Base-by-base conservation (phyloP, 345 rosid genomes). In the Gossypium raimondii region DNA sequence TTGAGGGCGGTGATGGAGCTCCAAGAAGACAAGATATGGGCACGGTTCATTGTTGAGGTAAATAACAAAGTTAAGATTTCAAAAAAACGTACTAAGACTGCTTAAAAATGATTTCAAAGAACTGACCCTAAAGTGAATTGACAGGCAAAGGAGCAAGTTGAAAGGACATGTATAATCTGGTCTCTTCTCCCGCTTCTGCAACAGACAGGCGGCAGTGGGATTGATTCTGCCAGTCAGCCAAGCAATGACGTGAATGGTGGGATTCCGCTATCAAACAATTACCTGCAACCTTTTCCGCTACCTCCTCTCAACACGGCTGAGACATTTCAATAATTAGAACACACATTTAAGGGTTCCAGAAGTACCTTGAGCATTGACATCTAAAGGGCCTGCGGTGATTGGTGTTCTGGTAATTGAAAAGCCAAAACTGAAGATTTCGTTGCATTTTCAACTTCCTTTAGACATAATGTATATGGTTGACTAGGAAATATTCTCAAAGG, bases 1-100 rank as follows among this genome's bases (percentile, higher is more conserved):
- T 57, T 90, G 82, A 90, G 90, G 80, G 99, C 98, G 77, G 86
- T 83, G 47, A 89, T 90, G 93, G 97, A 92, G 78, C 78, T 76
- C 65, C 82, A 85, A 74, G 80, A 85, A 12, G 82, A 83, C 59
- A 87, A 84, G 74, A 85, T 92, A 55, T 93, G 97, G 99, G 86
- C 97, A 11, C 93, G 81, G 63, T 91, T 95, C 82, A 84, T 91
- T 11, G 94, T 93, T 3, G 97, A 91, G 91, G 99, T 90, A 82
- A 77, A 25, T 43, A 57, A 3, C 16, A 41, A 74, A 74, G n/a
- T 24, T 25, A 24, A 9, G 14, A 41, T 16, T 67, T 34, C 47
- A 9, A 67, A 62, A 7, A 20, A 44, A 53, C 24, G 13, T 34
- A 50, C 17, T 55, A 20, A 45, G 43, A 76, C 9, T 25, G 12